Base-by-base conservation (phyloP, 306 rosid genomes). In the Sicyos baderoa region DNA sequence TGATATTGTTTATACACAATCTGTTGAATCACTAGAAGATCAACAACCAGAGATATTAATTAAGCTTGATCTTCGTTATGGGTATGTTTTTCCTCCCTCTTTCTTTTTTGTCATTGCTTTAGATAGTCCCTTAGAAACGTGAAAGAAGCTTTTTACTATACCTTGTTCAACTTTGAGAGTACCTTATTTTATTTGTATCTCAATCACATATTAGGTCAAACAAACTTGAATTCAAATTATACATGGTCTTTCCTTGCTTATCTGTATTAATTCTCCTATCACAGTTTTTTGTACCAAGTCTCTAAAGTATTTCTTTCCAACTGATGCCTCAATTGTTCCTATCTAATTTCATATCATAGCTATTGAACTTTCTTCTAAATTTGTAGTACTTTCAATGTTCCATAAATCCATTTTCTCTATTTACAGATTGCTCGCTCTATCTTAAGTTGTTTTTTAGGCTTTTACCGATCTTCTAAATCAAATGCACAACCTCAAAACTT, bases 1-100 rank as follows among this genome's bases (percentile, higher is more conserved):
- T 82, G 99, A 93, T 78, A 85, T 93, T 74, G 18, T 90, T 76
- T 90, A 88, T 63, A 81, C 90, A 79, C 90, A 93, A 82, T 77
- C 91, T 59, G 97, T 95, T 70, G 94, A 93, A 75, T 81, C 96
- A 72, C 81, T 76, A 14, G 90, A 90, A 73, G 76, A 82, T 62
- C 88, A 82, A 83, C 88, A 64, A 59, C 89, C 95, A 58, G 81
- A 49, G 6, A 74, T 93, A 82, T 76, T 90, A 17, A 96, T 90
- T 78, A 90, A 85, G 81, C 97, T 93, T 70, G 97, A 93, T 84
- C 97, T 90, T 68, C 99, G 99, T 29, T 93, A 90, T 70, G 97
- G 99, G 97, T 93, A 90, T 51, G 82, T 32, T 65, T 13, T 5
- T 47, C 29, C 59, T 70, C 4, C 11, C 62, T 70, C 9, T 52